phyloP scores from a whole-genome alignment of 106 monocot species.

The Allium fistulosum region DNA sequence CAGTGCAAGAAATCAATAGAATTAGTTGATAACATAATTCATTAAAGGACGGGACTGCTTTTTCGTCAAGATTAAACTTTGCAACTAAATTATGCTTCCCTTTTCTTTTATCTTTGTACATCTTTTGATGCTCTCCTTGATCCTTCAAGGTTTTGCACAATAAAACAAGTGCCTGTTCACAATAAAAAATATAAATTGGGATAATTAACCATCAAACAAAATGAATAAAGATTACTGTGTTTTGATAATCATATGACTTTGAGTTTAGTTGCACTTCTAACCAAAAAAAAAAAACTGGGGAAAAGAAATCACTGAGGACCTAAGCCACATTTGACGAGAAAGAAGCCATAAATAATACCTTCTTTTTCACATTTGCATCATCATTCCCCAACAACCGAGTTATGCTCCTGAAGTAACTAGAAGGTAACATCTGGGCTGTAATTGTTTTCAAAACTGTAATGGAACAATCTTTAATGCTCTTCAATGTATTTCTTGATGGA shows the following conservation, averaged over 20 bases:
- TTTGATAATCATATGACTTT: too few species aligned
- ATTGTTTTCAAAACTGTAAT: conserved; percentile 35
- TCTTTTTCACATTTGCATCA: conserved; percentile 52
- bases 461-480: conserved; percentile 32
- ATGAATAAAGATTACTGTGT: too few species aligned
- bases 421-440: conserved; percentile 51
- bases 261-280: too few species aligned
- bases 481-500: conserved; percentile 16
- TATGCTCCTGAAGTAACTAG: conserved; percentile 56
- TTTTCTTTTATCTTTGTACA: conserved; percentile 22
- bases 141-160: conserved; percentile 63
- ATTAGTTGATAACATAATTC: conserved; percentile 57
- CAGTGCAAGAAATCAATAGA: conserved; percentile 39
- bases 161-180: conserved; percentile 48
- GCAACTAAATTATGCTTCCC: conserved; percentile 15
- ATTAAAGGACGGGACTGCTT: conserved; percentile 32
- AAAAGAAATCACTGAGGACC: too few species aligned
- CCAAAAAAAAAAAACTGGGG: too few species aligned
- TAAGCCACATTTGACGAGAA: too few species aligned
- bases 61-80: conserved; percentile 30
- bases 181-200: neutral
- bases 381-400: conserved; percentile 34
- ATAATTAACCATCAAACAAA: too few species aligned
- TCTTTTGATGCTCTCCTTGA: conserved; percentile 21
- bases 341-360: conserved; percentile 22